phyloP scores from a whole-genome alignment of 2,329 filamentous ascomycete species.

The Penicillium occitanis region DNA sequence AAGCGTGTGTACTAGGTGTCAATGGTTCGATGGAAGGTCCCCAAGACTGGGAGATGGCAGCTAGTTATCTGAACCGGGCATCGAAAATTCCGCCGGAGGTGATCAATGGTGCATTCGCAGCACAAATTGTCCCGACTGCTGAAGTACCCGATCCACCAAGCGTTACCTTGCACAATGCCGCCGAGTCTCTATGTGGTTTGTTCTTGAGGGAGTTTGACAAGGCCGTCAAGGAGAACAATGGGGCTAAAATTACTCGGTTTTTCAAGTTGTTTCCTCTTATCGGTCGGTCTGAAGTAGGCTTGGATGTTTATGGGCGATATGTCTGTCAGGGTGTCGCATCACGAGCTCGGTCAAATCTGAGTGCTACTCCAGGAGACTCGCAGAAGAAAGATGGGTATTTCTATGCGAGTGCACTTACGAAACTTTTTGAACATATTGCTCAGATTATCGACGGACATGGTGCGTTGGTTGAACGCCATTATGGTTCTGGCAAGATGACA shows the following conservation, averaged over 20 bases:
- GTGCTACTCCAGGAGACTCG: slow-evolving; percentile 60
- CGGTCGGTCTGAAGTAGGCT: slow-evolving; percentile 78
- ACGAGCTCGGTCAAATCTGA: slow-evolving; percentile 76
- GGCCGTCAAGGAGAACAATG: slow-evolving; percentile 82
- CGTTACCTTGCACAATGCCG: slow-evolving; percentile 80
- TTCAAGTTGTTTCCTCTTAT: slow-evolving; percentile 98
- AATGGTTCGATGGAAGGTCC: slow-evolving; percentile 95
- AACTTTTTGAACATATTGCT: slow-evolving; percentile 94
- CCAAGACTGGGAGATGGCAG: slow-evolving; percentile 97
- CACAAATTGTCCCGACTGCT: slow-evolving; percentile 88
- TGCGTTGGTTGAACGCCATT: slow-evolving; percentile 87
- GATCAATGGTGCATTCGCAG: slow-evolving; percentile 79
- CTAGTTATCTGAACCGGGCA: slow-evolving; percentile 81
- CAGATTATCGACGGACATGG: slow-evolving; percentile 94
- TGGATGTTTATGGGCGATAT: slow-evolving; percentile 94
- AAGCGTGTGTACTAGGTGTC: slow-evolving; percentile 92
- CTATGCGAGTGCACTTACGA: slow-evolving; percentile 86
- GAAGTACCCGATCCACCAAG: slow-evolving; percentile 91
- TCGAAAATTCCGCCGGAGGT: slow-evolving; percentile 78
- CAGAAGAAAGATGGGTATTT: slow-evolving; percentile 77
- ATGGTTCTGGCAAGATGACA: slow-evolving; percentile 88
- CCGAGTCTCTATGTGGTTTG: slow-evolving; percentile 83
- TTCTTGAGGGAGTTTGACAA: slow-evolving; percentile 95
- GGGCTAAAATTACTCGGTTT: slow-evolving; percentile 86
- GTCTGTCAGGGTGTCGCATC: slow-evolving; percentile 92